Conservation (phyloP, 2,329 filamentous ascomycete genomes). For the Fusarium sp. region DNA sequence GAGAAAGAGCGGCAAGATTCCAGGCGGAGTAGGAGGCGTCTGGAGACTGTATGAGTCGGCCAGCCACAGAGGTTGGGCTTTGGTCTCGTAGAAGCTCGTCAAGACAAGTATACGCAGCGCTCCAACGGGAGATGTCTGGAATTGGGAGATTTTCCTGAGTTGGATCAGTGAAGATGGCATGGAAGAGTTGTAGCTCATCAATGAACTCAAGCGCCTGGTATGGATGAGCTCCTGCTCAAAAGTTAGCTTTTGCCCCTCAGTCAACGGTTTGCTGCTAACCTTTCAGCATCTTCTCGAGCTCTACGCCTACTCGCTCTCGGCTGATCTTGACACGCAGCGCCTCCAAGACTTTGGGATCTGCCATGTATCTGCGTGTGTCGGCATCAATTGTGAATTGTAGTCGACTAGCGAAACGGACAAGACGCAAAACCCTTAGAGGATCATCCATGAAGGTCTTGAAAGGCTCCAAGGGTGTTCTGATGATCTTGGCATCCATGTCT, state of each 20-base stretch:
- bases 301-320: conserved; percentile 87
- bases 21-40: conserved; percentile 82
- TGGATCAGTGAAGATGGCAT: conserved; percentile 81
- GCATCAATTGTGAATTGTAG: conserved; percentile 84
- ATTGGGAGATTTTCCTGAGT: conserved; percentile 64
- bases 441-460: conserved; percentile 96
- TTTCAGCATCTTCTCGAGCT: conserved; percentile 92
- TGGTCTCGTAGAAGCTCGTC: conserved; percentile 63
- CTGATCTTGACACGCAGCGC: conserved; percentile 92
- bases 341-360: conserved; percentile 80
- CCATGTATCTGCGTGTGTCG: conserved; percentile 81
- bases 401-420: conserved; percentile 92
- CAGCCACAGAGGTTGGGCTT: conserved; percentile 64
- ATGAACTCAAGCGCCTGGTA: conserved; percentile 75
- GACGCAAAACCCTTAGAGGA: conserved; percentile 85
- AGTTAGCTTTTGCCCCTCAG: conserved; percentile 6
- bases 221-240: conserved; percentile 68
- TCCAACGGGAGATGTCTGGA: conserved; percentile 75
- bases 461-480: conserved; percentile 89
- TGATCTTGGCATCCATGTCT: conserved; percentile 80
- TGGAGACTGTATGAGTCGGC: conserved; percentile 71
- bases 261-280: conserved; percentile 59
- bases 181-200: conserved; percentile 77
- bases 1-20: conserved; percentile 81
- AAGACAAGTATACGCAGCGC: conserved; percentile 75